Evolutionary conservation across 1,284 basidiomycete genomes (phyloP).

Genomic region (Neolentinus lepideus): DNA sequence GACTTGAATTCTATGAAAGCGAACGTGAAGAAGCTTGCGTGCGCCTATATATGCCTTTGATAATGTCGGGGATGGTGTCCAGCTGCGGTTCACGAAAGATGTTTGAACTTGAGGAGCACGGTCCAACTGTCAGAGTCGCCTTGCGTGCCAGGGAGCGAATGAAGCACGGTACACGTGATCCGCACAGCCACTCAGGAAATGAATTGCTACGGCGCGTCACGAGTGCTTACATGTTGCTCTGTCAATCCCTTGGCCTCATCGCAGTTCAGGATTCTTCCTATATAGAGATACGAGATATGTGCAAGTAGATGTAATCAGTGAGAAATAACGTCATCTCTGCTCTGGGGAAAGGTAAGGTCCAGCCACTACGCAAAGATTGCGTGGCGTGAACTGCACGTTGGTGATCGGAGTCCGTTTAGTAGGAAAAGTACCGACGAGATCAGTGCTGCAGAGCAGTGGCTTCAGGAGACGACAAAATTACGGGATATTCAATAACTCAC

Average conservation of each 20-base stretch:
- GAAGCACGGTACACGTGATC: background rate
- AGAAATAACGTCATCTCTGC: constrained; percentile 34
- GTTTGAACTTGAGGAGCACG: background rate
- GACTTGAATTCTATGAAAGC: background rate
- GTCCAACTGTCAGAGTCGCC: background rate
- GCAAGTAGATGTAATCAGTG: background rate
- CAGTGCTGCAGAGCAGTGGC: constrained; percentile 46
- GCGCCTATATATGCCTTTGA: background rate
- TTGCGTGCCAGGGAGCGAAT: background rate
- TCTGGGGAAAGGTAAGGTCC: constrained; percentile 62
- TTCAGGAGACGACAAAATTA: background rate
- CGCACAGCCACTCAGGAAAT: background rate
- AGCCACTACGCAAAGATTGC: constrained; percentile 89
- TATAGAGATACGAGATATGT: background rate
- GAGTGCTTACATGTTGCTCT: background rate
- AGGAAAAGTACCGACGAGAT: constrained; percentile 85
- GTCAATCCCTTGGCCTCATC: too few relatives aligned
- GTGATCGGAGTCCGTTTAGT: constrained; percentile 94
- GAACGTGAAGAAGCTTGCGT: background rate
- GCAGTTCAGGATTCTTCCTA: background rate
- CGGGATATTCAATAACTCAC: constrained; percentile 2
- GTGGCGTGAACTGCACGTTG: constrained; percentile 89
- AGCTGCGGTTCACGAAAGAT: background rate
- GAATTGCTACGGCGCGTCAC: background rate
- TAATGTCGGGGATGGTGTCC: background rate